Evolutionary conservation across 345 rosid species (phyloP), one percentile per base, ranked within the genome.

Genomic region (Cardamine resedifolia): DNA sequence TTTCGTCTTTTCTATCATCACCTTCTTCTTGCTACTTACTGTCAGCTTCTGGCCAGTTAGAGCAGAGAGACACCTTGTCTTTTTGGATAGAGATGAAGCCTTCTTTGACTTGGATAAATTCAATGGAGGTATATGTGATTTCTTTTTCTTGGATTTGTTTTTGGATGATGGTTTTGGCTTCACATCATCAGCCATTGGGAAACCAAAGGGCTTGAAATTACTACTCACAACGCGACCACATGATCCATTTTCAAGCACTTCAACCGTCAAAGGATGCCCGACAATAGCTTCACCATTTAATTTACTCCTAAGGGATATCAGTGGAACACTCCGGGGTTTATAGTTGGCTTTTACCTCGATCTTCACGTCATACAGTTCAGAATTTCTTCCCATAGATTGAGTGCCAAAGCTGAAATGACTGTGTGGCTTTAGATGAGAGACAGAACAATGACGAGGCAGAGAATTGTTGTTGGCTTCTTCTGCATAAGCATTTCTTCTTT

Each of bases 291-390:
- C 85, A 26, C 94, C 86, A 51, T 87, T 84, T 76, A 84, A 44
- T 81, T 86, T 91, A 78, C 98, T 90, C 89, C 82, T 84, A 3
- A 95, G 94, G 59, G 99, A 95, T 71, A 95, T 90, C 75, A 95
- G 51, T 0, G 98, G 99, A 62, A 91, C 99, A 71, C 86, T 83
- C 15, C 82, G 81, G 11, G 91, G 91, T 77, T 80, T 82, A 55
- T 85, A 85, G 80, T 75, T 77, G 33, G 83, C 88, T 76, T 90
- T 85, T 44, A 87, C 96, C 75, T 84, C 90, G 23, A 91, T 82
- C 78, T 85, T 77, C 51, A 95, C 89, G 48, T 91, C 86, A 70
- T 81, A 87, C 30, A 95, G 79, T 28, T 80, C 78, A 55, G 85
- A 78, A 38, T 75, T 79, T 73, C 86, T 80, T 31, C 48, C 72